Base-by-base conservation (phyloP, 805 yeast genomes). In the Kurtzmaniella fragi region DNA sequence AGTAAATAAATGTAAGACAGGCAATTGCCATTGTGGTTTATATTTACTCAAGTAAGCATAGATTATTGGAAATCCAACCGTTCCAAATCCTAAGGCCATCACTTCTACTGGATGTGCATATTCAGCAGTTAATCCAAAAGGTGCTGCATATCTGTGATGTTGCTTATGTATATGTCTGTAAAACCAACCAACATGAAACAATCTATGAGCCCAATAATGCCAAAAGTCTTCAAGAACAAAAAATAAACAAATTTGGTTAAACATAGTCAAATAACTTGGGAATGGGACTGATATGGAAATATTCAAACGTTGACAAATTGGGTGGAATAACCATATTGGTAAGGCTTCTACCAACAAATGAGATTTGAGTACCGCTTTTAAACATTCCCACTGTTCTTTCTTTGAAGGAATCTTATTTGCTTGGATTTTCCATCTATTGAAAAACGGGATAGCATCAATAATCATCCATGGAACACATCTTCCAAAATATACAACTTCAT, bases 61-160 rank as follows among this genome's bases (percentile, higher is more conserved):
- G 35, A 85, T 59, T 41, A 91, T 79, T 42, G 99, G 99, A 66
- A 88, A 80, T 43, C 98, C 97, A 31, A 91, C 96, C 31, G 99
- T 91, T 46, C 99, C 99, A 47, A 87, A 77, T 38, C 99, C 99
- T 45, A 91, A 71, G 38, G 87, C 73, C 70, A 86, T 77, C 27
- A 91, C 95, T 68, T 91, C 99, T 25, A 84, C 73, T 13, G 99
- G 98, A 59, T 91, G 97, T 26, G 98, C 98, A 61, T 91, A 91
- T 70, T 91, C 99, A 35, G 98, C 98, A 44, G 98, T 82, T 42
- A 91, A 69, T 29, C 99, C 99, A 57, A 91, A 91, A 34, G 99
- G 99, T 33, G 98, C 97, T 16, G 97, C 96, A 61, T 90, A 91
- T 62, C 90, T 82, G 70, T 91, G 99, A 66, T 91, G 99, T 72